A percentile compares a stretch with the other conserved stretches of the same genome.
These are phyloP conservation scores for Bipolaris oryzae DNA, from an alignment of 2,329 filamentous ascomycete species.

Conservation along the genomic window DNA sequence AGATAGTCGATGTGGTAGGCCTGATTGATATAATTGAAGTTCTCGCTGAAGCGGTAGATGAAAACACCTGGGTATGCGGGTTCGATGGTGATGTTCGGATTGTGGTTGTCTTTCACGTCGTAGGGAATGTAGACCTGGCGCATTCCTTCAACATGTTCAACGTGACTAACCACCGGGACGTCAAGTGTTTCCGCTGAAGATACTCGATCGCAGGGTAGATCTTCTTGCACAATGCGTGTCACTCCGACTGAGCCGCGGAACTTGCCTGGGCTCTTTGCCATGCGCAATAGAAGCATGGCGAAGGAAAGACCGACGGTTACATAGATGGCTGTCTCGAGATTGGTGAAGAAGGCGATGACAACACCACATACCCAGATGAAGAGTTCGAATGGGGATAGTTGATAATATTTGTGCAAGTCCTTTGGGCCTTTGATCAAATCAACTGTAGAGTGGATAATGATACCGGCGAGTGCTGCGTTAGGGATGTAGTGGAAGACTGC, in stretches of 20 bases:
- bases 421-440: constrained; percentile 89
- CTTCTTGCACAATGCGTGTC: constrained; percentile 36
- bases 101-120: constrained; percentile 63
- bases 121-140: constrained; percentile 36
- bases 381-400: constrained; percentile 84
- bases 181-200: constrained; percentile 43
- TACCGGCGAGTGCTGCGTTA: constrained; percentile 75
- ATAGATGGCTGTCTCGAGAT: constrained; percentile 90
- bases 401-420: constrained; percentile 90
- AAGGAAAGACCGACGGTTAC: constrained; percentile 77
- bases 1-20: constrained; percentile 82
- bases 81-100: constrained; percentile 61
- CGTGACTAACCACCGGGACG: neutral
- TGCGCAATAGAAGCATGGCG: constrained; percentile 76
- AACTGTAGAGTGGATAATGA: constrained; percentile 92
- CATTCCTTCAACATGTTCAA: neutral
- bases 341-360: constrained; percentile 80
- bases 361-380: constrained; percentile 91
- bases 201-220: constrained; percentile 57
- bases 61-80: constrained; percentile 80
- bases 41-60: constrained; percentile 91
- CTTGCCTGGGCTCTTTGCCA: constrained; percentile 34
- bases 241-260: constrained; percentile 30
- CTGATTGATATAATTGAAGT: constrained; percentile 92
- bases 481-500: constrained; percentile 92